Evolutionary conservation across 2,329 filamentous ascomycete genomes (phyloP).

Genomic region (Ascochyta pisi): DNA sequence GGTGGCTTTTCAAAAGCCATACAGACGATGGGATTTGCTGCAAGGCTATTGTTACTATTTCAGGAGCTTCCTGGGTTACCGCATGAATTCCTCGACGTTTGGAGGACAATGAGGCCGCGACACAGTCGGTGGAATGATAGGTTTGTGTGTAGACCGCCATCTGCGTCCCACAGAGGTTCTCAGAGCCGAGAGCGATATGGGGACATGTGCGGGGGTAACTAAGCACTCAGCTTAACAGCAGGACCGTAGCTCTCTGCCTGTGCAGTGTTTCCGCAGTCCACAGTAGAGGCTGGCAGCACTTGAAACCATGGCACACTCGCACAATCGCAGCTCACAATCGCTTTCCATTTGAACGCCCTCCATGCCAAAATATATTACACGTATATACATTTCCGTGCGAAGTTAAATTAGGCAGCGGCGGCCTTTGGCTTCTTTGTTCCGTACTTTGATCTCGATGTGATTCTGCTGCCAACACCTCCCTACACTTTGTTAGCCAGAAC

Average conservation of each 20-base stretch:
- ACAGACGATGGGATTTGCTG: not conserved
- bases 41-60: constrained; percentile 11
- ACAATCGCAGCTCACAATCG: constrained; percentile 5
- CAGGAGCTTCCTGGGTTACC: not conserved
- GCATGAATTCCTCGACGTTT: not conserved
- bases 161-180: not conserved
- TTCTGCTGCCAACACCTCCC: constrained; percentile 88
- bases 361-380: constrained; percentile 40
- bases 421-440: constrained; percentile 97
- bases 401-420: constrained; percentile 29
- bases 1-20: constrained; percentile 10
- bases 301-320: not conserved
- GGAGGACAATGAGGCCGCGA: no score
- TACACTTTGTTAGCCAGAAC: constrained; percentile 51
- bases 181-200: not conserved
- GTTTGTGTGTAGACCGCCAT: not conserved
- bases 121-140: not conserved
- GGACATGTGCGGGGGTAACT: not conserved
- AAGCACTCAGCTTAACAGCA: not conserved
- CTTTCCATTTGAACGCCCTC: constrained; percentile 29
- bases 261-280: not conserved
- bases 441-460: constrained; percentile 91
- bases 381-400: constrained; percentile 25
- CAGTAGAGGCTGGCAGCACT: not conserved
- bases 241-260: not conserved